Evolutionary conservation across 1,284 basidiomycete species (phyloP), one percentile per base, ranked within the genome.

Genomic region (Papiliotrema flavescens): DNA sequence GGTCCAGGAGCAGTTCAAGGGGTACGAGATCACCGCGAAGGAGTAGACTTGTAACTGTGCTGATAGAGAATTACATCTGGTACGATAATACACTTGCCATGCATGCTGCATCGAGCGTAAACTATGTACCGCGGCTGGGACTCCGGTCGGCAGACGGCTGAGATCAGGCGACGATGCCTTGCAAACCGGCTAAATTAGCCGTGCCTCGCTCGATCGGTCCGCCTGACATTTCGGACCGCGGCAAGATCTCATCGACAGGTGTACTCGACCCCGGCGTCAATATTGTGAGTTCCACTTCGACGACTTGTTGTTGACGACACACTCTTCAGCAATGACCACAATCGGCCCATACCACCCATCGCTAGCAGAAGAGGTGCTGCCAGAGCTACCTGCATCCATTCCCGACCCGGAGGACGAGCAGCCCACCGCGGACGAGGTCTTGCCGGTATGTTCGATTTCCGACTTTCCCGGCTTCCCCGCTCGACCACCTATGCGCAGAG

Each of bases 1-100:
- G 51, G 85, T 94, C 9, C 89, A 91, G 73, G 76, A 79, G 60
- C 81, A 83, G 54, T 94, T 95, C 48, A 67, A 70, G 56, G 66
- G 67, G 24, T 69, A 56, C 37, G 57, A 51, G 44, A 71, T 70
- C 51, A 66, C 66, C 11, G 34, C 49, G 23, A 44, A 36, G 47
- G 35, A 47, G 54, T 8, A 19, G 28, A 11, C 11, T 5, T 32
- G 28, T 32, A 11, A 32, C n/a, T n/a, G n/a, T n/a, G n/a, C n/a
- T n/a, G n/a, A n/a, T n/a, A n/a, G n/a, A n/a, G n/a, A n/a, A n/a
- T n/a, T n/a, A n/a, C n/a, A n/a, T n/a, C n/a, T n/a, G n/a, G n/a
- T n/a, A n/a, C n/a, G n/a, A n/a, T n/a, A n/a, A n/a, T n/a, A n/a
- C n/a, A n/a, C n/a, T n/a, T n/a, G n/a, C n/a, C n/a, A n/a, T n/a